Conservation (phyloP, 1,139 yeast genomes). For the Geotrichum candidum region DNA sequence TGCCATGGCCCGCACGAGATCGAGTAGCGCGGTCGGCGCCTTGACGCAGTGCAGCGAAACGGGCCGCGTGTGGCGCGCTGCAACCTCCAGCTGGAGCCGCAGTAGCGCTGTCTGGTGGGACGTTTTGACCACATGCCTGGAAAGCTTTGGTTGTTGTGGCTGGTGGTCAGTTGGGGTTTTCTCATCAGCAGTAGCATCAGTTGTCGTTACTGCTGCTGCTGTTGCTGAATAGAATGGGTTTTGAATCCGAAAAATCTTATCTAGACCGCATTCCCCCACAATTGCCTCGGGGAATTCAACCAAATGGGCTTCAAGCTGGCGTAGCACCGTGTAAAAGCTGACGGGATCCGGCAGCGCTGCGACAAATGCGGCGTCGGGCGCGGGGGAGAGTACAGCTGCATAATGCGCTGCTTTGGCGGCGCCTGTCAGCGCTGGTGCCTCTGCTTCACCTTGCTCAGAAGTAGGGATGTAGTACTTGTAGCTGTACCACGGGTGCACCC, state of each 20-base stretch:
- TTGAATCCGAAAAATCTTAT: constrained; percentile 57
- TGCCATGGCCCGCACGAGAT: constrained; percentile 35
- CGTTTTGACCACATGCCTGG: constrained; percentile 43
- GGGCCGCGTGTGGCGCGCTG: constrained; percentile 44
- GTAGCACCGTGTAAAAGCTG: constrained; percentile 39
- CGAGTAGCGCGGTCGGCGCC: constrained; percentile 57
- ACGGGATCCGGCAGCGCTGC: constrained; percentile 58
- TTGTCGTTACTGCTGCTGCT: constrained; percentile 27
- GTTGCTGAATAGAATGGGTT: constrained; percentile 41
- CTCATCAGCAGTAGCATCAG: background rate
- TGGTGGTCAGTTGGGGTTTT: constrained; percentile 18
- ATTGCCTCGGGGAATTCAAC: constrained; percentile 28
- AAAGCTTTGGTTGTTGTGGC: constrained; percentile 37
- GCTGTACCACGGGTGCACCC: constrained; percentile 88
- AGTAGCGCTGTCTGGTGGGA: constrained; percentile 61
- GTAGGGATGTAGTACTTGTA: constrained; percentile 49
- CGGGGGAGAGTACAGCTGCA: constrained; percentile 42
- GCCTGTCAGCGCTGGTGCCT: constrained; percentile 6
- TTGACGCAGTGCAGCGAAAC: constrained; percentile 83
- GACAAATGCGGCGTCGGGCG: constrained; percentile 40
- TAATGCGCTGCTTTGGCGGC: constrained; percentile 48
- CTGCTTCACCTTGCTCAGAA: constrained; percentile 18
- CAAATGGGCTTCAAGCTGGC: constrained; percentile 33
- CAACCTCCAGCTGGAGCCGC: constrained; percentile 47
- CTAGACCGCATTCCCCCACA: constrained; percentile 90